phyloP scores from a whole-genome alignment of 2,329 filamentous ascomycete species.

The Geosmithia morbida region DNA sequence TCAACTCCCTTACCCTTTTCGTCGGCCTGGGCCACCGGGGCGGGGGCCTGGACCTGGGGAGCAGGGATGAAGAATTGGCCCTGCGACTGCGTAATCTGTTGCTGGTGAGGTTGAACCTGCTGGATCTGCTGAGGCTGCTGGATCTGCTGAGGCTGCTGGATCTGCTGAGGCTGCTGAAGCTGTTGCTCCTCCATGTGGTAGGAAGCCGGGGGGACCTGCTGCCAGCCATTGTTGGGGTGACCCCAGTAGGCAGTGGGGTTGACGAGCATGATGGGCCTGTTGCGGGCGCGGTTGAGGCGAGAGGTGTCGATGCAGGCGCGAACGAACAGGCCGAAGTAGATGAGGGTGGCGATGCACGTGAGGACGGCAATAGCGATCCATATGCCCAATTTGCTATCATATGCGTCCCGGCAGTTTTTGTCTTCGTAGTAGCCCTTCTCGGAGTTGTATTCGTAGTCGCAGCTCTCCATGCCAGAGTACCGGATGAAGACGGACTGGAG shows the following conservation, averaged over 20 bases:
- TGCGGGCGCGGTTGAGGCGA: constrained; percentile 11
- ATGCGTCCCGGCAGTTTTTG: constrained; percentile 1
- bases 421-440: constrained; percentile 4
- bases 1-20: constrained; percentile 2
- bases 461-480: constrained; percentile 1
- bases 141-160: background rate
- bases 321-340: constrained; percentile 24
- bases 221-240: constrained; percentile 13
- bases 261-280: constrained; percentile 11
- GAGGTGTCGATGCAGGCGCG: constrained; percentile 22
- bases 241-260: constrained; percentile 14
- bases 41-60: background rate
- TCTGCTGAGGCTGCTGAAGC: background rate
- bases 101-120: too few relatives aligned
- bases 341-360: constrained; percentile 10
- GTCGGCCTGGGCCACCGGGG: background rate
- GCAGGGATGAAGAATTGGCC: background rate
- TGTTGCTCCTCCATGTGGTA: constrained; percentile 1
- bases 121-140: background rate
- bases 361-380: constrained; percentile 10
- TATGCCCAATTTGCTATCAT: constrained; percentile 3
- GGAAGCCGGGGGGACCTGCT: constrained; percentile 9
- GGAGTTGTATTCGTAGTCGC: constrained; percentile 5
- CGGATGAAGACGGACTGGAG: constrained; percentile 6
- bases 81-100: too few relatives aligned